Evolutionary conservation across 2,329 filamentous ascomycete species (phyloP).

Genomic region (Huntiella bhutanensis): DNA sequence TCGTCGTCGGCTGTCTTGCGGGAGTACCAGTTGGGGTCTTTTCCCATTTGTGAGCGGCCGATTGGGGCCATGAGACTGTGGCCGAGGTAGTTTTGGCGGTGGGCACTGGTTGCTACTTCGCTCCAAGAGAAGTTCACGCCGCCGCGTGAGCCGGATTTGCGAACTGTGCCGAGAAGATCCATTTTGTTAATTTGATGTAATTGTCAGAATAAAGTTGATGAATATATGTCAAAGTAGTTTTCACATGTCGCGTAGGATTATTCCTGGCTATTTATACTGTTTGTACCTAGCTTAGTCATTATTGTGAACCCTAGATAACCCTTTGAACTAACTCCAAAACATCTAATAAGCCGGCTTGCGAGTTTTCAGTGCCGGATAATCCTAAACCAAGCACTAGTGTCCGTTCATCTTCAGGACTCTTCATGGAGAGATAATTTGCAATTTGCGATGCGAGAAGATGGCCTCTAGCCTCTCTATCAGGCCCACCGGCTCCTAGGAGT

Average conservation of each 20-base stretch:
- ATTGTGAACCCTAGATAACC: slow-evolving; percentile 20
- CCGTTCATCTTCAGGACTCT: slow-evolving; percentile 43
- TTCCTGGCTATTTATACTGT: background rate
- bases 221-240: too few species aligned
- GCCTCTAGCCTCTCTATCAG: slow-evolving; percentile 62
- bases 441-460: slow-evolving; percentile 83
- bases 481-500: slow-evolving; percentile 63
- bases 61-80: slow-evolving; percentile 86
- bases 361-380: slow-evolving; percentile 29
- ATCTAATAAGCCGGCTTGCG: slow-evolving; percentile 43
- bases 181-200: slow-evolving; percentile 28
- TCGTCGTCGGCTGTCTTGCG: slow-evolving; percentile 32
- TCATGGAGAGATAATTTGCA: slow-evolving; percentile 57
- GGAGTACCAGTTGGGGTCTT: slow-evolving; percentile 46
- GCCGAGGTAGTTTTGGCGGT: slow-evolving; percentile 79
- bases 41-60: slow-evolving; percentile 74
- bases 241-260: too few species aligned
- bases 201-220: too few species aligned
- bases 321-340: slow-evolving; percentile 43
- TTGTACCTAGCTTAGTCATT: slow-evolving; percentile 15
- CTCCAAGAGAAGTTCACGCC: slow-evolving; percentile 96
- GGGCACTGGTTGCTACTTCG: slow-evolving; percentile 67
- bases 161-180: slow-evolving; percentile 85
- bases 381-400: slow-evolving; percentile 45
- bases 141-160: slow-evolving; percentile 78